These are phyloP conservation scores for Fusarium euwallaceae DNA, from an alignment of 2,329 filamentous ascomycete species.

Conservation along the genomic window DNA sequence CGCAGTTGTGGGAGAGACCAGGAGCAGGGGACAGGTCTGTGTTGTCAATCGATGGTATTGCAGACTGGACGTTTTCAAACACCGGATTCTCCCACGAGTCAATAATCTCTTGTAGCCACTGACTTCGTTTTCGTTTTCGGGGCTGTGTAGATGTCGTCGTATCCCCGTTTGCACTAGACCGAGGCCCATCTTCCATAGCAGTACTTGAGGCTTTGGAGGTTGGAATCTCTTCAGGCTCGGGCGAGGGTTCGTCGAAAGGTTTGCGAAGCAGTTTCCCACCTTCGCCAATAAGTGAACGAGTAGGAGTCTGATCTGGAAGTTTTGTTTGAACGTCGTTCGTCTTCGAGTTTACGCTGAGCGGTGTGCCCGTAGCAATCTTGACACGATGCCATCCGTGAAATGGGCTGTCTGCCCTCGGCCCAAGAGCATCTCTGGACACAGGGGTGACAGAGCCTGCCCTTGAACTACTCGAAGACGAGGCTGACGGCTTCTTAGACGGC, in stretches of 20 bases:
- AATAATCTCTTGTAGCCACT: slow-evolving; percentile 73
- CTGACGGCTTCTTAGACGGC: slow-evolving; percentile 21
- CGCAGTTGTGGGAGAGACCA: slow-evolving; percentile 1
- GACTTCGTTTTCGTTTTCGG: slow-evolving; percentile 45
- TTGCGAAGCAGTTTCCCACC: slow-evolving; percentile 58
- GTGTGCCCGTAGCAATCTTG: slow-evolving; percentile 46
- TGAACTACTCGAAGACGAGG: slow-evolving; percentile 26
- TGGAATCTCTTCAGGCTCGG: slow-evolving; percentile 22
- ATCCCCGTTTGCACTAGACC: neutral
- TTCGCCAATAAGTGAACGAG: slow-evolving; percentile 54
- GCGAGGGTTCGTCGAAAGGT: slow-evolving; percentile 58
- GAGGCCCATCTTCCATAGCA: neutral
- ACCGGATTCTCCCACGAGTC: slow-evolving; percentile 81
- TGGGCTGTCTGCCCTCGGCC: slow-evolving; percentile 30
- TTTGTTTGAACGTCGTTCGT: slow-evolving; percentile 7
- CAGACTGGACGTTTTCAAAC: slow-evolving; percentile 67
- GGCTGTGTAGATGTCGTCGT: neutral
- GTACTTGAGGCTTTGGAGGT: neutral
- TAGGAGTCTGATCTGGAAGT: neutral
- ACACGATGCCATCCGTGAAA: slow-evolving; percentile 57
- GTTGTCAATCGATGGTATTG: slow-evolving; percentile 58
- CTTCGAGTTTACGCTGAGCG: slow-evolving; percentile 5
- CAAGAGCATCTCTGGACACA: neutral
- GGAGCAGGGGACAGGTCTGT: neutral
- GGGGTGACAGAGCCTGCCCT: slow-evolving; percentile 26